These are phyloP conservation scores for Cutaneotrichosporon dermatis DNA, from an alignment of 1,284 basidiomycete genomes.

Conservation along the genomic window DNA sequence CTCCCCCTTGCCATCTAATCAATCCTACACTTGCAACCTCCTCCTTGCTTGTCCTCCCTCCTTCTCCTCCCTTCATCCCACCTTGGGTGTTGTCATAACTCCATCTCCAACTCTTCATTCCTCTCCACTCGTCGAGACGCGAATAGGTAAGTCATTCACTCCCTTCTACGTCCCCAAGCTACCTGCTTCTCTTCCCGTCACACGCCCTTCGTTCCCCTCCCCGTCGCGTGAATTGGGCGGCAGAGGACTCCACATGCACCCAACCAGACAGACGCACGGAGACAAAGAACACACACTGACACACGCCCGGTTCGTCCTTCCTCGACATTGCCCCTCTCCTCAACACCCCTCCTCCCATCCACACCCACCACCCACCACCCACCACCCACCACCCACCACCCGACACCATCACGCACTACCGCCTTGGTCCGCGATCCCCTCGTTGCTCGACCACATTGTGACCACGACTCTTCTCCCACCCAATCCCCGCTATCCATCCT, in stretches of 20 bases:
- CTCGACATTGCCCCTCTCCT: not conserved
- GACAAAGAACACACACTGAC: too few relatives aligned
- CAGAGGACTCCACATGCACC: not conserved
- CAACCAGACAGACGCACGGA: not conserved
- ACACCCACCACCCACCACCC: too few relatives aligned
- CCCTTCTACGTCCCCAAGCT: not conserved
- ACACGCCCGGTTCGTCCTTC: not conserved
- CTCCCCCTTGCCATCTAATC: not conserved
- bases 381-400: too few relatives aligned
- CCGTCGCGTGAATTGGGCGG: not conserved
- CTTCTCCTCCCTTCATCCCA: not conserved
- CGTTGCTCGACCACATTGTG: not conserved
- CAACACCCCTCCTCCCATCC: not conserved
- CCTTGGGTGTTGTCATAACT: not conserved
- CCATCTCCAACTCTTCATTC: conserved; percentile 1
- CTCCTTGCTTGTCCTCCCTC: not conserved
- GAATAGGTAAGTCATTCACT: not conserved
- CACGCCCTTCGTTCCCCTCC: not conserved
- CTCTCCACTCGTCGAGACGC: too few relatives aligned
- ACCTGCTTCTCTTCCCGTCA: not conserved
- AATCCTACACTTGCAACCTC: not conserved
- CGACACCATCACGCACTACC: too few relatives aligned
- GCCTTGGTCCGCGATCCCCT: not conserved
- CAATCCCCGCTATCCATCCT: not conserved
- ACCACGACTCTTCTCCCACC: not conserved